A percentile compares a stretch with the other conserved stretches of the same genome.
These are phyloP conservation scores for Jaltomata sinuosa DNA, from an alignment of 257 asterid genomes.

Conservation along the genomic window DNA sequence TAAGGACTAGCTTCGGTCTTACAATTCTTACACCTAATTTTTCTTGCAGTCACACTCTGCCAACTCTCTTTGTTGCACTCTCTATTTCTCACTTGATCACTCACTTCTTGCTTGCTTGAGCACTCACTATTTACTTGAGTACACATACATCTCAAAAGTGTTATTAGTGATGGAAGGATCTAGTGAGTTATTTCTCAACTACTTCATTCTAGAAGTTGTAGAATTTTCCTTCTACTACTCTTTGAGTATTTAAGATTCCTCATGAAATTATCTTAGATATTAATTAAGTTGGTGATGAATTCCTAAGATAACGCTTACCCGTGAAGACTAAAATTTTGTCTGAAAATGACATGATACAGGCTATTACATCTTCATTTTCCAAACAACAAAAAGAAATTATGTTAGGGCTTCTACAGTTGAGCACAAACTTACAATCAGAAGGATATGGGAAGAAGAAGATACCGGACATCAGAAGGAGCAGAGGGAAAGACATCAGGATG, in stretches of 20 bases:
- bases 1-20: background rate
- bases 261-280: background rate
- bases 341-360: background rate
- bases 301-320: background rate
- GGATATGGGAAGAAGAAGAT: background rate
- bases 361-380: background rate
- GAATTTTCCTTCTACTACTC: background rate
- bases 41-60: background rate
- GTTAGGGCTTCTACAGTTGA: background rate
- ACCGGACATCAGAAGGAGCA: conserved; percentile 1
- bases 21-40: background rate
- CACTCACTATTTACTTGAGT: background rate
- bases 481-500: background rate
- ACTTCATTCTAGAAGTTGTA: background rate
- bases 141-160: background rate
- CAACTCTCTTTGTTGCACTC: background rate
- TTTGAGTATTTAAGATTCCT: background rate
- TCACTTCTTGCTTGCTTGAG: background rate
- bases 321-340: background rate
- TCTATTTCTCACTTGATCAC: background rate
- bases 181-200: background rate
- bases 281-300: background rate
- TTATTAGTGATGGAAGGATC: background rate
- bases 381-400: background rate
- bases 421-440: background rate